Base-by-base conservation (phyloP, 2,329 filamentous ascomycete species). In the Paraphoma chrysanthemicola region DNA sequence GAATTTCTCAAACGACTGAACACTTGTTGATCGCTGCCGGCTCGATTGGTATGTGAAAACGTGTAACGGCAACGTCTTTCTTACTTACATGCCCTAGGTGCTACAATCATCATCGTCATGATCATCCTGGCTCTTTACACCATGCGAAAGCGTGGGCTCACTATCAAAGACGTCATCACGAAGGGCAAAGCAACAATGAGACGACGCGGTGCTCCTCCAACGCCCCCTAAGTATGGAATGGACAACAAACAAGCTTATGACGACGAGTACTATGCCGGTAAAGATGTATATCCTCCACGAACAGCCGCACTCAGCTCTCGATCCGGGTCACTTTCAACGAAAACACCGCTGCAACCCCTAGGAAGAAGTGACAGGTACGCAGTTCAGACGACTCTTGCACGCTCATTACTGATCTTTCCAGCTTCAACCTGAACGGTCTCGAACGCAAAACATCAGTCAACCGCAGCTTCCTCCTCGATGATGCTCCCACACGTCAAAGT, bases 11-110 rank as follows among this genome's bases (percentile, higher is more conserved):
- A 39, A 70, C 71, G 7, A 77, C 75, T n/a, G 67, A 77, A 51
- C 76, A 78, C 51, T 53, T 76, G 56, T 70, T 78, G 30, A 78
- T 78, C 29, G 76, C 76, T 50, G 75, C 75, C 54, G 76, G 75
- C 8, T 77, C 76, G n/a, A 77, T 78, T 53, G 75, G 75, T 74
- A 63, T 14, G 33, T 14, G 64, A 30, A 23, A 28, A 46, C 16
- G 8, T 39, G 28, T 14, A 17, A 48, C 16, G 8, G n/a, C n/a
- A 4, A 11, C 14, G 6, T 41, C 3, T 10, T 18, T 11, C 7
- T 41, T 14, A 30, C 65, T 76, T 36, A 74, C 43, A 33, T 8
- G 14, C 11, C 31, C 1, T 47, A 78, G 76, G 74, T 57, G 74
- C 72, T 23, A 78, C 76, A 9, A 74, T 78, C 42, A 67, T 78